Evolutionary conservation across 352 stramenopile species (phyloP), one percentile per base, ranked within the genome.

Genomic region (Phytophthora constricta): DNA sequence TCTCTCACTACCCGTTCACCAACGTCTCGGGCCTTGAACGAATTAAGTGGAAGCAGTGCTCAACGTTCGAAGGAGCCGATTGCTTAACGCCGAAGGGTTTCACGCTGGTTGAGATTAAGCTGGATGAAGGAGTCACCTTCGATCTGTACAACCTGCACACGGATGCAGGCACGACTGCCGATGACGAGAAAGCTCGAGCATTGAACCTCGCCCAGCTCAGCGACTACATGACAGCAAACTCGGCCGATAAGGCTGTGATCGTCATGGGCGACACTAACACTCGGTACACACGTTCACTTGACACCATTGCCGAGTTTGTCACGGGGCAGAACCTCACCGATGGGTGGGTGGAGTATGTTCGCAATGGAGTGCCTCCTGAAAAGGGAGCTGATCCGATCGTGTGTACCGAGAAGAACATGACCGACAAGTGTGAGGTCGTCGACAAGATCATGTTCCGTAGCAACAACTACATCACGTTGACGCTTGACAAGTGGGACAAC

Each of bases 371-470:
- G 10, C 33, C 64, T 2, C 73, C 73, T 0, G 37, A 51, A 0
- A 48, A 64, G 5, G 73, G 68, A 19, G 57, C 64, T 1, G 57
- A 64, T 23, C 68, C 73, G 27, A 28, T 80, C 17, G 58, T 61
- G 37, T 80, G 73, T 34, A 57, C 59, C 14, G 47, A 68, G 13
- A 48, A 60, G 5, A 63, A 68, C 45, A 68, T 72, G 28, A 75
- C 62, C 20, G 62, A 77, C 61, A 51, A 60, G 45, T 80, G 73
- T 27, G 73, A 80, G 19, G 69, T 77, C 53, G 73, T 80, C 5
- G 73, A 77, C 69, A 80, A 80, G 68, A 76, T 80, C 50, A 67
- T 80, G 43, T 80, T 76, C 62, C 73, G 73, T 20, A 59, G 73
- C 61, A 80, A 74, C 73, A 77, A 76, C 55, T 60, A 68, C 49